Base-by-base conservation (phyloP, 768 basidiomycete species). In the Pulveroboletus frians region DNA sequence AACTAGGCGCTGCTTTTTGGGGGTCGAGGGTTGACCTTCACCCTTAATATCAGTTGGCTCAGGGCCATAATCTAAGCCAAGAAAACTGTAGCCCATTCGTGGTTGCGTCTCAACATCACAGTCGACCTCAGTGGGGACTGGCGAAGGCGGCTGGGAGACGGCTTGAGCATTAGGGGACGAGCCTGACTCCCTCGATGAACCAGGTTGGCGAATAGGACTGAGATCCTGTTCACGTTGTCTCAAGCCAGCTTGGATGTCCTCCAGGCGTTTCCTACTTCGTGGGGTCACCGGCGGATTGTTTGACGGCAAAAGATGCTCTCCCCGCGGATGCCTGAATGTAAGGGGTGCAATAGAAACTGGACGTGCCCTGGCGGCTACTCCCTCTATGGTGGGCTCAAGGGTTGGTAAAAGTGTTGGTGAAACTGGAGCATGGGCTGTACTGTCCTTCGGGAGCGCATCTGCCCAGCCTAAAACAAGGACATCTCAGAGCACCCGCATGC, bases 381-480 rank as follows among this genome's bases (percentile, higher is more conserved):
- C 49, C 42, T 45, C 31, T 31, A 4, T 52, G 49, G 37, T 29
- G 17, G 52, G 14, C 17, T 14, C 20, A 18, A 49, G 44, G 11
- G 32, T 2, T 26, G 37, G 27, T 23, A 29, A 2, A 31, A 13
- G 40, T 13, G 32, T 23, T n/a, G 42, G 21, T 11, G 41, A 46
- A 9, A 9, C 30, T 27, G 54, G 18, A 34, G 37, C 18, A 40
- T 15, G 15, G 32, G 7, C 27, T n/a, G 9, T n/a, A 21, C 13
- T n/a, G 39, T 46, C 41, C 15, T 7, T 46, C 36, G 52, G 48
- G 15, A 46, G 54, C 23, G 63, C 55, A 34, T 73, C 65, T 34
- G 59, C 69, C 72, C 71, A 73, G 15, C 39, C 71, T 73, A 37
- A 14, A 27, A 37, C 9, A 26, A 37, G 39, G 35, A 41, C 5